Evolutionary conservation across 164 flowering plant genomes (phyloP).

Genomic region (Macadamia integrifolia): DNA sequence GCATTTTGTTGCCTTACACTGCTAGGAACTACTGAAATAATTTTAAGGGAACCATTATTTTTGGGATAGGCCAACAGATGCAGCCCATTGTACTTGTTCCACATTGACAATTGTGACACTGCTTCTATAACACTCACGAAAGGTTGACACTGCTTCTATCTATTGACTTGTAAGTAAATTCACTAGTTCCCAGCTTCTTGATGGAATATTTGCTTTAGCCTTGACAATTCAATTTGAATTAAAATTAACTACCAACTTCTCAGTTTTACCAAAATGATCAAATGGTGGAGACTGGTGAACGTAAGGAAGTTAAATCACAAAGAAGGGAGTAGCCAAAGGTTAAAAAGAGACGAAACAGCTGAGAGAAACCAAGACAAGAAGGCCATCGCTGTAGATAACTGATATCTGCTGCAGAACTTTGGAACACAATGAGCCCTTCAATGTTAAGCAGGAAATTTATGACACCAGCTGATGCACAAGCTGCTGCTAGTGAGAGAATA

Average conservation of each 20-base stretch:
- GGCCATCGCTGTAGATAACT: conserved; percentile 68
- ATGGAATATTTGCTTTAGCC: background rate
- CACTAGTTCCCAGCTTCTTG: background rate
- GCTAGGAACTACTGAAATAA: no score
- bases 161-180: no score
- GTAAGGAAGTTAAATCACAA: conserved; percentile 17
- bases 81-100: no score
- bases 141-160: no score
- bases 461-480: conserved; percentile 56
- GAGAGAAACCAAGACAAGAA: conserved; percentile 72
- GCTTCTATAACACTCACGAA: no score
- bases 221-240: background rate
- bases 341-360: conserved; percentile 47
- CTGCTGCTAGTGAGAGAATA: conserved; percentile 61
- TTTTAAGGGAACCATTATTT: no score
- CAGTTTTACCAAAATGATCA: background rate
- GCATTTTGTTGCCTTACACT: no score
- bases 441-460: conserved; percentile 41
- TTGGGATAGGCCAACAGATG: no score
- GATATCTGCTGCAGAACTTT: conserved; percentile 56
- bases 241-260: no score
- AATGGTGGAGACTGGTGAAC: background rate
- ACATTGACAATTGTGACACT: no score
- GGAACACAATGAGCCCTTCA: conserved; percentile 34
- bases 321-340: conserved; percentile 65